Conservation (phyloP, 148 eudicot genomes). For the Cornus kousa region DNA sequence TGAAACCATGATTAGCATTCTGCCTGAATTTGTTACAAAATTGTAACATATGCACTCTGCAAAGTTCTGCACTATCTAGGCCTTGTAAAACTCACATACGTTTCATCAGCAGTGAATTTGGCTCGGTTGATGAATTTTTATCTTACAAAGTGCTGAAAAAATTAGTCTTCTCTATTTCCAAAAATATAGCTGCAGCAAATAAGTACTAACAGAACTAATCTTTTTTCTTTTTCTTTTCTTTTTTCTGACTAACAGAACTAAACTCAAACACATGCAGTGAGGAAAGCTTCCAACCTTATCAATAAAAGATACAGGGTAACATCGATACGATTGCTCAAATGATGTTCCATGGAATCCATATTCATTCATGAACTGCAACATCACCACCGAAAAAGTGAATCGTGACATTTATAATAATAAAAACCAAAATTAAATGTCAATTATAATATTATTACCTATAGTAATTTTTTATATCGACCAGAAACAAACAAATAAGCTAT, state of each 20-base stretch:
- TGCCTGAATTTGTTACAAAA: not conserved
- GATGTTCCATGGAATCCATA: slow-evolving; percentile 78
- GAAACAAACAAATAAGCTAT: not conserved
- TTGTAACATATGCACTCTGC: not conserved
- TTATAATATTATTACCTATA: not conserved
- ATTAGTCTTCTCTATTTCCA: no score
- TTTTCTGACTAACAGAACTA: not conserved
- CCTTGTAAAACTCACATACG: not conserved
- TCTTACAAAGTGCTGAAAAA: no score
- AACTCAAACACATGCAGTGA: not conserved
- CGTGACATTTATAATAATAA: not conserved
- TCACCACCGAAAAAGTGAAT: not conserved
- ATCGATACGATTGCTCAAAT: slow-evolving; percentile 81
- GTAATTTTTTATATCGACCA: not conserved
- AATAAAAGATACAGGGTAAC: slow-evolving; percentile 87
- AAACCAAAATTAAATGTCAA: not conserved
- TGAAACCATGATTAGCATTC: not conserved
- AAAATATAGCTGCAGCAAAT: not conserved
- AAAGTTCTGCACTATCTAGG: not conserved
- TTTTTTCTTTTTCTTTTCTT: no score
- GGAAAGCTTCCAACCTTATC: slow-evolving; percentile 55
- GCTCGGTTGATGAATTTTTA: no score
- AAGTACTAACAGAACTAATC: not conserved
- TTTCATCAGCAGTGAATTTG: no score
- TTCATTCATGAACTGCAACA: slow-evolving; percentile 61